phyloP scores from a whole-genome alignment of 73 alveolate genomes.

The Paramecium octaurelia region DNA sequence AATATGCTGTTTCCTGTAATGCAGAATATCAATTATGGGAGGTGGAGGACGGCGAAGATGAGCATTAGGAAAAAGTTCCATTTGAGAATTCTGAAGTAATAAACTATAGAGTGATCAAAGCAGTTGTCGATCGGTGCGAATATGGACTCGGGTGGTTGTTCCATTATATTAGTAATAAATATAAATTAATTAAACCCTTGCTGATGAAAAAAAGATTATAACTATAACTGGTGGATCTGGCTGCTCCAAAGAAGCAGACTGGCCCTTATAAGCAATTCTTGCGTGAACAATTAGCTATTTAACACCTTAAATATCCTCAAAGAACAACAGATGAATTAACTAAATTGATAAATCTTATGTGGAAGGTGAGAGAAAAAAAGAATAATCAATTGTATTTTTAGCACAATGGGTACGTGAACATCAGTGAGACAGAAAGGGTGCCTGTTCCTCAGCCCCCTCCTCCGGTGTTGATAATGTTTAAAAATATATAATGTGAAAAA shows the following conservation, averaged over 20 bases:
- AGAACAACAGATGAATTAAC: background rate
- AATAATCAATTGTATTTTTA: background rate
- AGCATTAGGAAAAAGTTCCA: conserved; percentile 19
- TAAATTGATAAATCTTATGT: conserved; percentile 11
- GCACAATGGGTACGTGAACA: conserved; percentile 28
- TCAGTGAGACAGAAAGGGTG: conserved; percentile 3
- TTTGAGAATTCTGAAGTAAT: background rate
- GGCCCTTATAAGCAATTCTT: background rate
- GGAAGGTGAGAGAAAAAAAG: conserved; percentile 32
- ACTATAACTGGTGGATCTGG: background rate
- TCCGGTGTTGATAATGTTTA: conserved; percentile 15
- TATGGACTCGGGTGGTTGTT: conserved; percentile 20
- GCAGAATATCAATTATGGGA: conserved; percentile 13
- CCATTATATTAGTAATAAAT: background rate
- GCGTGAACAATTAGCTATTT: background rate
- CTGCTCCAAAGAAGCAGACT: background rate
- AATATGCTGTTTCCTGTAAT: background rate
- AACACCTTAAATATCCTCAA: background rate
- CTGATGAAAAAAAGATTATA: background rate
- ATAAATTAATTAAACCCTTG: background rate
- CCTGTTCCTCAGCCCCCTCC: conserved; percentile 43
- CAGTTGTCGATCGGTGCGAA: background rate
- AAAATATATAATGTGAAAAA: background rate
- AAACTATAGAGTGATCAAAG: background rate
- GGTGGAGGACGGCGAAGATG: background rate